Percentiles rank a stretch among this genome's conserved stretches.
phyloP scores from a whole-genome alignment of 1,284 basidiomycete genomes.

The Agaricales sp. region DNA sequence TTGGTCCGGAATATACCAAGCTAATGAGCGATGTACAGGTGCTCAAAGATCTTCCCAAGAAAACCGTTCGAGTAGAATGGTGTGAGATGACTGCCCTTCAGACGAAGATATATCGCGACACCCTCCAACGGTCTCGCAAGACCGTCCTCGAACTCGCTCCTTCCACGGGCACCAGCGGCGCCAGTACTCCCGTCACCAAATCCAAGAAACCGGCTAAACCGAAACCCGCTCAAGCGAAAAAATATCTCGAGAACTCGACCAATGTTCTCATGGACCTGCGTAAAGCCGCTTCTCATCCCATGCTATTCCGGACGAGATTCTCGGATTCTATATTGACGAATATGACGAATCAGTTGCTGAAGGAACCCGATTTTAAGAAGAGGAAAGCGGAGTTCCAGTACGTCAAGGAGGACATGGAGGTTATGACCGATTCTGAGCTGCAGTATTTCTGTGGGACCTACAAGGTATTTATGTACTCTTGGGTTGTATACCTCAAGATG shows the following conservation, averaged over 20 bases:
- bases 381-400: constrained; percentile 70
- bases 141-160: constrained; percentile 51
- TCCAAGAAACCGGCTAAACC: constrained; percentile 33
- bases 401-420: constrained; percentile 87
- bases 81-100: constrained; percentile 89
- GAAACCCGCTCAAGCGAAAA: constrained; percentile 47
- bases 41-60: constrained; percentile 84
- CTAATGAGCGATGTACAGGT: too few relatives aligned
- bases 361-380: constrained; percentile 83
- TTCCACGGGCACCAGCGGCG: constrained; percentile 23
- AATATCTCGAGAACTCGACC: constrained; percentile 69
- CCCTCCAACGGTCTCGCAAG: constrained; percentile 77
- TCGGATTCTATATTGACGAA: constrained; percentile 66
- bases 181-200: constrained; percentile 27
- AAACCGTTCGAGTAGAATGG: constrained; percentile 88
- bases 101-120: constrained; percentile 76
- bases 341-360: constrained; percentile 78
- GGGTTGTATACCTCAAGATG: neutral
- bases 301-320: constrained; percentile 86
- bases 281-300: constrained; percentile 93
- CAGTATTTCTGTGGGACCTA: constrained; percentile 75
- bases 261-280: constrained; percentile 95
- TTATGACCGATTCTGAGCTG: constrained; percentile 93
- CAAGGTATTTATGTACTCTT: constrained; percentile 41
- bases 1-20: too few relatives aligned